Evolutionary conservation across 805 yeast species (phyloP).

Genomic region (Suhomyces tanzawaensis): DNA sequence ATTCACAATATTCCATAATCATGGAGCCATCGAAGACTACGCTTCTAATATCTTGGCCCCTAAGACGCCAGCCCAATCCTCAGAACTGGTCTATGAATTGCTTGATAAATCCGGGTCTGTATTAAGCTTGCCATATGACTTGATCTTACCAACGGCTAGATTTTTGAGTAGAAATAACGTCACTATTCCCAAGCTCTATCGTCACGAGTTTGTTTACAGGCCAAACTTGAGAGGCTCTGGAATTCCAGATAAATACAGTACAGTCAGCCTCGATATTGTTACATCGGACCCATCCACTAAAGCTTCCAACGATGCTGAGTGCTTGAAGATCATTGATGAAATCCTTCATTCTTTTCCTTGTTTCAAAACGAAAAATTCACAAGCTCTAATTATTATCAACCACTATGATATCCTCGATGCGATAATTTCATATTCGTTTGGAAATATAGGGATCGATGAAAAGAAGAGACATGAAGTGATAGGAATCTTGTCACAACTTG

Average conservation of each 20-base stretch:
- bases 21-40: constrained; percentile 83
- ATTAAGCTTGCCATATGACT: constrained; percentile 83
- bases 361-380: constrained; percentile 47
- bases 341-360: constrained; percentile 65
- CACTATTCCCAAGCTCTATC: constrained; percentile 57
- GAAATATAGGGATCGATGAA: constrained; percentile 69
- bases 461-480: constrained; percentile 63
- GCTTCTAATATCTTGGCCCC: constrained; percentile 73
- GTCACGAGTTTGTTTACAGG: constrained; percentile 81
- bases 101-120: constrained; percentile 86
- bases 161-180: constrained; percentile 62
- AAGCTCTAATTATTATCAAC: constrained; percentile 62
- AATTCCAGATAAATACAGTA: constrained; percentile 74
- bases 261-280: constrained; percentile 83
- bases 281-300: constrained; percentile 45
- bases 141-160: constrained; percentile 88
- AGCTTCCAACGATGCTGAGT: constrained; percentile 79
- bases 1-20: constrained; percentile 62
- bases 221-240: constrained; percentile 54
- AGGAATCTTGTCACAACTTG: constrained; percentile 71
- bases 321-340: constrained; percentile 79
- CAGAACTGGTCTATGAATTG: constrained; percentile 71
- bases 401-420: constrained; percentile 79
- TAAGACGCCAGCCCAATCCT: constrained; percentile 62
- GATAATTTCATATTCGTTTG: constrained; percentile 63